phyloP scores from a whole-genome alignment of 768 basidiomycete genomes.

The Tricholoma sp. region DNA sequence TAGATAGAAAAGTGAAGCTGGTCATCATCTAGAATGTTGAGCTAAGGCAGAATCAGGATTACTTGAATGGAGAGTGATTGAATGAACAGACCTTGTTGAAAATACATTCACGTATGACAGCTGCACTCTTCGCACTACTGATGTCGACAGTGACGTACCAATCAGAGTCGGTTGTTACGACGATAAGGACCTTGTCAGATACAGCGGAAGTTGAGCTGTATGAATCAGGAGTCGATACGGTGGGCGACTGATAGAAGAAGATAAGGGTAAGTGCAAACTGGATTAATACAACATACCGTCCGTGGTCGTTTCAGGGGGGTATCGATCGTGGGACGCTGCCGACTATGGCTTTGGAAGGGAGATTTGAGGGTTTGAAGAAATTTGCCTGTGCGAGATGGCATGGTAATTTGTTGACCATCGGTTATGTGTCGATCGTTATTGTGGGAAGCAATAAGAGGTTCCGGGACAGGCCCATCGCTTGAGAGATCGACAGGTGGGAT shows the following conservation, averaged over 20 bases:
- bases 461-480: slow-evolving; percentile 29
- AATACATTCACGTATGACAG: slow-evolving; percentile 74
- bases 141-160: slow-evolving; percentile 70
- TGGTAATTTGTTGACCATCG: slow-evolving; percentile 15
- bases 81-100: slow-evolving; percentile 61
- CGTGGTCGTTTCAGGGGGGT: slow-evolving; percentile 22
- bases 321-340: slow-evolving; percentile 15
- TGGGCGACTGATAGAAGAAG: slow-evolving; percentile 32
- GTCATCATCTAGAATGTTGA: slow-evolving; percentile 76
- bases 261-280: slow-evolving; percentile 18
- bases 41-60: slow-evolving; percentile 32
- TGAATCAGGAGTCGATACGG: slow-evolving; percentile 31
- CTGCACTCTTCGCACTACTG: slow-evolving; percentile 56
- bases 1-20: slow-evolving; percentile 74
- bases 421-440: slow-evolving; percentile 7
- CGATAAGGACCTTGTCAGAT: slow-evolving; percentile 44
- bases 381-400: slow-evolving; percentile 27
- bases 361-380: slow-evolving; percentile 28
- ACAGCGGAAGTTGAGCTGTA: slow-evolving; percentile 24
- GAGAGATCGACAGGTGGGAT: slow-evolving; percentile 37
- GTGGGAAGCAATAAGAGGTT: slow-evolving; percentile 17
- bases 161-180: slow-evolving; percentile 77
- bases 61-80: slow-evolving; percentile 3
- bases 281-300: slow-evolving; percentile 26
- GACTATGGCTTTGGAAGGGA: slow-evolving; percentile 20